phyloP scores from a whole-genome alignment of 495 filamentous ascomycete genomes.

The Viridothelium virens region DNA sequence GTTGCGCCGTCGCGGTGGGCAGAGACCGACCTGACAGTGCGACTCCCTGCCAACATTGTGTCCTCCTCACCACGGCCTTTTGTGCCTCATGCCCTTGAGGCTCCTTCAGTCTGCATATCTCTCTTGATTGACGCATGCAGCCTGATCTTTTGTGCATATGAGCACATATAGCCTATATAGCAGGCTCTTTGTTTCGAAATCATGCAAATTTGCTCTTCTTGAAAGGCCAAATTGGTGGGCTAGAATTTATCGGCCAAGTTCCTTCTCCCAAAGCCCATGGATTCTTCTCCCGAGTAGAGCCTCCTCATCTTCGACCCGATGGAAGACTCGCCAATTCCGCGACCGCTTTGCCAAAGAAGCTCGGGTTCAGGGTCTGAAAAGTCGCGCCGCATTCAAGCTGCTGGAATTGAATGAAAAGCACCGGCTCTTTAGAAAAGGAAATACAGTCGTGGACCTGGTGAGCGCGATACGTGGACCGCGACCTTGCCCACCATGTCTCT shows the following conservation, averaged over 20 bases:
- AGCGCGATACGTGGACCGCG: conserved; percentile 32
- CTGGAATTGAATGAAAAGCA: conserved; percentile 79
- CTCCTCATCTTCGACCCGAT: conserved; percentile 69
- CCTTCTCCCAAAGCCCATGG: not conserved
- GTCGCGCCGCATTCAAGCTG: conserved; percentile 87
- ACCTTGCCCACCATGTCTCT: too few relatives aligned
- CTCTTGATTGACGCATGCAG: too few relatives aligned
- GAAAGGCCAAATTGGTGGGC: not conserved
- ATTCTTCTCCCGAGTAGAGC: too few relatives aligned
- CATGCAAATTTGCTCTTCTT: not conserved
- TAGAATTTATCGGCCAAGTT: not conserved
- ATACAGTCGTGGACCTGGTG: conserved; percentile 80
- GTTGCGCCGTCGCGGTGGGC: too few relatives aligned
- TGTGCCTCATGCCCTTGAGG: too few relatives aligned
- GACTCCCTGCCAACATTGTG: too few relatives aligned
- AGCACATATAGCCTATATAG: not conserved
- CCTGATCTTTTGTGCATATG: not conserved
- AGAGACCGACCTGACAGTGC: too few relatives aligned
- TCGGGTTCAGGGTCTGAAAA: conserved; percentile 67
- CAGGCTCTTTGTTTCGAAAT: not conserved
- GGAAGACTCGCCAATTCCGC: conserved; percentile 66
- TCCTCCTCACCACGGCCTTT: too few relatives aligned
- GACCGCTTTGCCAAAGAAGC: conserved; percentile 67
- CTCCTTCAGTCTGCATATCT: too few relatives aligned
- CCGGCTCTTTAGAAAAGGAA: conserved; percentile 63